A percentile compares a stretch with the other conserved stretches of the same genome.
Evolutionary conservation across 139 green algal genomes (phyloP).

Genomic region (Auxenochlorella pyrenoidosa): DNA sequence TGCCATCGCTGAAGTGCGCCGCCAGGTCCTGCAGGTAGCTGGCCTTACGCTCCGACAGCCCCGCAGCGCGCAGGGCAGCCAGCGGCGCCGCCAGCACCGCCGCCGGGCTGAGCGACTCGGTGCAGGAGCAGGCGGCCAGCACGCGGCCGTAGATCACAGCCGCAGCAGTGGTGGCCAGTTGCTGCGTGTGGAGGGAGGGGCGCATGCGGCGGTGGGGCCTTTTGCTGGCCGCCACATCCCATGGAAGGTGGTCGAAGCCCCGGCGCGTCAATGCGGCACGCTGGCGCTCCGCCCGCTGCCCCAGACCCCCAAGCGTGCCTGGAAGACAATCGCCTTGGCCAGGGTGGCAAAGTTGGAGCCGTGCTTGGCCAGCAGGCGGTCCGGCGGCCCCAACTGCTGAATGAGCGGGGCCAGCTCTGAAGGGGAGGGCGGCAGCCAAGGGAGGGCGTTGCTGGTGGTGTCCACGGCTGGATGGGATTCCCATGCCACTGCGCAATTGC

Average conservation of each 20-base stretch:
- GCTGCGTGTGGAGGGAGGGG: slow-evolving; percentile 15
- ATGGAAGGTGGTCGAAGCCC: too few relatives aligned
- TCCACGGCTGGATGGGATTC: too few relatives aligned
- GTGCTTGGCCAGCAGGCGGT: slow-evolving; percentile 44
- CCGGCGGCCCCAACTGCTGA: slow-evolving; percentile 36
- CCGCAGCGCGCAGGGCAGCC: slow-evolving; percentile 29
- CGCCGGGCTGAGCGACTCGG: slow-evolving; percentile 3
- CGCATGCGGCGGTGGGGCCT: background rate
- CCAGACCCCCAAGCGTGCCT: too few relatives aligned
- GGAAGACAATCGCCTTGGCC: slow-evolving; percentile 59
- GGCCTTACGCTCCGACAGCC: slow-evolving; percentile 44
- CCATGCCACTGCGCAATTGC: too few relatives aligned
- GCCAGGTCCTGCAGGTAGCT: slow-evolving; percentile 59
- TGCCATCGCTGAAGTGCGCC: slow-evolving; percentile 44
- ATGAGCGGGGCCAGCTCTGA: slow-evolving; percentile 55
- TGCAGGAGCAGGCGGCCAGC: slow-evolving; percentile 35
- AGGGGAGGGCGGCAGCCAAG: background rate
- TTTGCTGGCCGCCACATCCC: background rate
- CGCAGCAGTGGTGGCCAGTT: slow-evolving; percentile 52
- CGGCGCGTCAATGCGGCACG: too few relatives aligned
- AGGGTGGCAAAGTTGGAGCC: slow-evolving; percentile 46
- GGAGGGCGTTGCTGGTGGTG: too few relatives aligned
- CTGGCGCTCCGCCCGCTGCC: too few relatives aligned
- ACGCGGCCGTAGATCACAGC: slow-evolving; percentile 52
- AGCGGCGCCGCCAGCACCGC: slow-evolving; percentile 10